phyloP scores from a whole-genome alignment of 352 stramenopile genomes.

The Globisporangium spiculum region DNA sequence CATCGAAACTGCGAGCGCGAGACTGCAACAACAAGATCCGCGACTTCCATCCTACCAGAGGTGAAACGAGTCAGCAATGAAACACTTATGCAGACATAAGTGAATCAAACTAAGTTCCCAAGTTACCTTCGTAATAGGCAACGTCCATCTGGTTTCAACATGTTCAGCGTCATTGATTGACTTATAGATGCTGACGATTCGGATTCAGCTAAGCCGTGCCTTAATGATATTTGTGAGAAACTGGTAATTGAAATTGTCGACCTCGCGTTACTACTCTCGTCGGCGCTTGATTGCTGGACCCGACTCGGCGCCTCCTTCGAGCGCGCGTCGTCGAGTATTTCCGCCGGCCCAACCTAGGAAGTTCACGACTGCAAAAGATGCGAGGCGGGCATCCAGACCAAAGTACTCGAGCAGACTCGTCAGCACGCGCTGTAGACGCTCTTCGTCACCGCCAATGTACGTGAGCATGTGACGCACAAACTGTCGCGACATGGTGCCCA shows the following conservation, averaged over 20 bases:
- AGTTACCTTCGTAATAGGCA: background rate
- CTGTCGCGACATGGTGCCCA: conserved; percentile 50
- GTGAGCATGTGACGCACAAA: conserved; percentile 39
- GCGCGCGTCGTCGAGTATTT: conserved; percentile 13
- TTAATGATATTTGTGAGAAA: background rate
- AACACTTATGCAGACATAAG: background rate
- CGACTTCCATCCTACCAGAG: background rate
- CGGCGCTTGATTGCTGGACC: conserved; percentile 30
- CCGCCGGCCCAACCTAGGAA: conserved; percentile 35
- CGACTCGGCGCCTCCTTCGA: background rate
- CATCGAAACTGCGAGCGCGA: background rate
- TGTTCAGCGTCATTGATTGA: background rate
- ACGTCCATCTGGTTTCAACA: no score
- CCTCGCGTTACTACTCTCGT: conserved; percentile 16
- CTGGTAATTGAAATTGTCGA: background rate
- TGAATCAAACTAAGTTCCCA: background rate
- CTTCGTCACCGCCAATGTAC: conserved; percentile 32
- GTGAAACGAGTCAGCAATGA: no score
- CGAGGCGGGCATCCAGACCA: conserved; percentile 39
- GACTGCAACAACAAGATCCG: background rate
- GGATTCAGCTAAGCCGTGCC: background rate
- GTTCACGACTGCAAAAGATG: conserved; percentile 42
- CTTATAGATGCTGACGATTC: background rate
- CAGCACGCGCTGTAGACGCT: conserved; percentile 34
- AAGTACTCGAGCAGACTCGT: conserved; percentile 34